These are phyloP conservation scores for Ophiocordyceps sinensis DNA, from an alignment of 2,329 filamentous ascomycete species.

Conservation along the genomic window DNA sequence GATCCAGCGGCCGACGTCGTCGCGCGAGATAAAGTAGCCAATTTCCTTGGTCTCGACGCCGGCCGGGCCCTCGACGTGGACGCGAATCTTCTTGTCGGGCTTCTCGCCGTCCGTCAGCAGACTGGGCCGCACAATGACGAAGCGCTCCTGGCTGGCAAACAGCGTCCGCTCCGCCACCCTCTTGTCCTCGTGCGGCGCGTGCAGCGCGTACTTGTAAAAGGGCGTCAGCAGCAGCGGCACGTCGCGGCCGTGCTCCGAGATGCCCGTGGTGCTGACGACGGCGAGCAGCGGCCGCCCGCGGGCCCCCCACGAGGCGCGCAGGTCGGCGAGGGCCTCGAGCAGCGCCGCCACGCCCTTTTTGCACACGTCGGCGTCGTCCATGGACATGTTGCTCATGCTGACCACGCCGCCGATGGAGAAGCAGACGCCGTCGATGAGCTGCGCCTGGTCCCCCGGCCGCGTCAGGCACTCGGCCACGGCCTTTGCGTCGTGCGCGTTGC, in stretches of 20 bases:
- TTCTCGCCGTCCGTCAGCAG: conserved; percentile 14
- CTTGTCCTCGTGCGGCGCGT: conserved; percentile 32
- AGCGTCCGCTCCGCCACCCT: conserved; percentile 26
- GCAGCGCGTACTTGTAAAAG: conserved; percentile 26
- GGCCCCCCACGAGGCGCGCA: conserved; percentile 8
- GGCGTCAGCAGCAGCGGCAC: conserved; percentile 25
- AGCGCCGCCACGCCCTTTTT: conserved; percentile 20
- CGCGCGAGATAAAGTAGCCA: conserved; percentile 25
- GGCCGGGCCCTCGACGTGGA: conserved; percentile 17
- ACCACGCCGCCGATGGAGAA: conserved; percentile 21
- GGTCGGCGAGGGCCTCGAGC: conserved; percentile 14
- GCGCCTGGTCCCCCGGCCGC: conserved; percentile 9
- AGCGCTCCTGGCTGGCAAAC: conserved; percentile 15
- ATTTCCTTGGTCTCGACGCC: conserved; percentile 20
- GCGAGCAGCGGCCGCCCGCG: conserved; percentile 18
- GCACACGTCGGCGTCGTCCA: conserved; percentile 26
- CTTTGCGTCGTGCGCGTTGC: conserved; percentile 20
- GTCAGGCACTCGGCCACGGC: conserved; percentile 18
- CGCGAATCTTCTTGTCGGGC: conserved; percentile 10
- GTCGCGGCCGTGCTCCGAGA: conserved; percentile 13
- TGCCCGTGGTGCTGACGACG: conserved; percentile 26
- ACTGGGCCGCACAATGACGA: conserved; percentile 23
- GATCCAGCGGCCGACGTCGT: conserved; percentile 27
- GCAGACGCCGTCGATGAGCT: conserved; percentile 22
- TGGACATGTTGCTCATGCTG: conserved; percentile 4